Evolutionary conservation across 306 rosid species (phyloP), one percentile per base, ranked within the genome.

Genomic region (Biancaea sappan): DNA sequence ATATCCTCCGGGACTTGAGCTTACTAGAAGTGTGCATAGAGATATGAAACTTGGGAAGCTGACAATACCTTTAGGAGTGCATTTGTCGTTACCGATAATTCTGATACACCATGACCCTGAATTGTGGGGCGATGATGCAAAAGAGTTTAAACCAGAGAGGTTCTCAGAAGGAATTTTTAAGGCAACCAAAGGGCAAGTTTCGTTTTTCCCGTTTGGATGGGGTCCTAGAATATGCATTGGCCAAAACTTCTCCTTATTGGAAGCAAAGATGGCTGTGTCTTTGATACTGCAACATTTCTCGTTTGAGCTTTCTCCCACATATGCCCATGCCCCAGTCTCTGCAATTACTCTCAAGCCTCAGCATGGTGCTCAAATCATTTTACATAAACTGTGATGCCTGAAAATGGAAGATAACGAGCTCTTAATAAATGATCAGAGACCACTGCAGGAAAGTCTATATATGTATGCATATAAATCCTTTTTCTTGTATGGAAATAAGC

Each of bases 191-290:
- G 71, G 83, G 10, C 74, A 3, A 79, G 19, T 35, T 29, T 66
- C 80, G 4, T 86, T 72, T 71, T 51, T 87, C 14, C 92, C 96
- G 0, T 90, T 90, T 56, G 89, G 96, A 16, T 61, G 89, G 76
- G 96, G 89, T 66, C 92, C 89, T 28, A 66, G 96, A 37, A 74
- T 84, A 4, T 90, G 90, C 82, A 80, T 90, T 12, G 92, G 89
- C 16, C 89, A 84, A 74, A 87, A 82, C 60, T 90, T 84, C 64
- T 26, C 88, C 11, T 0, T 77, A 34, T 31, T 77, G 26, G 88
- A 84, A 81, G 83, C 81, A 37, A 81, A 84, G 38, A 43, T 74
- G 71, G 81, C 64, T 58, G 0, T 84, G 41, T 38, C 85, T 26
- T 8, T 84, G 73, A 75, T 84, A 48, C 70, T 84, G 19, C 88